These are phyloP conservation scores for Pyrenophora teres DNA, from an alignment of 2,329 filamentous ascomycete genomes.

Conservation along the genomic window DNA sequence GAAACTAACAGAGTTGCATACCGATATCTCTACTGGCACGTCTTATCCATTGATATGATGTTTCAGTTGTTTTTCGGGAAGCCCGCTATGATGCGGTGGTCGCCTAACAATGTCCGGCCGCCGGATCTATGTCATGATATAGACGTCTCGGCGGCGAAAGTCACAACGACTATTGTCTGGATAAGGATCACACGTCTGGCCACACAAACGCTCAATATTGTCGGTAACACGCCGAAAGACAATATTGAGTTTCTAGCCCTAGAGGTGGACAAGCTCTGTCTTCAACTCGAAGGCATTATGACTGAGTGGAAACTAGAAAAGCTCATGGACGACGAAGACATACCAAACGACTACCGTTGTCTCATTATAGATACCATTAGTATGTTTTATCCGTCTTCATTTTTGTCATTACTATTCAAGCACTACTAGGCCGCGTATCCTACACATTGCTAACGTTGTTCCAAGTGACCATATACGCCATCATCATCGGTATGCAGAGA, in stretches of 20 bases:
- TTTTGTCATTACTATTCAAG: background rate
- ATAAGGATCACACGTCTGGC: conserved; percentile 26
- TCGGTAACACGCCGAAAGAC: conserved; percentile 2
- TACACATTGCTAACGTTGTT: background rate
- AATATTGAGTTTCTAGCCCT: conserved; percentile 1
- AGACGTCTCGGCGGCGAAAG: conserved; percentile 20
- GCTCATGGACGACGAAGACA: conserved; percentile 13
- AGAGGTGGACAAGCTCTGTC: conserved; percentile 25
- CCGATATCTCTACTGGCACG: conserved; percentile 33
- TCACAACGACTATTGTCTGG: conserved; percentile 26
- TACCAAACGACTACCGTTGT: conserved; percentile 10
- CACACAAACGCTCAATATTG: conserved; percentile 27
- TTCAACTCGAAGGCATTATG: conserved; percentile 23
- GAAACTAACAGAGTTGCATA: conserved; percentile 21
- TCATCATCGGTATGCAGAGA: conserved; percentile 34
- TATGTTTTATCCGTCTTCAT: background rate
- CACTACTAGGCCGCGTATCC: too few relatives aligned
- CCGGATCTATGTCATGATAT: conserved; percentile 27
- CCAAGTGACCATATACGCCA: conserved; percentile 28
- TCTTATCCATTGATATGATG: conserved; percentile 29
- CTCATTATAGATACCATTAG: conserved; percentile 33
- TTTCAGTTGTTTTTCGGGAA: conserved; percentile 38
- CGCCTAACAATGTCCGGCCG: conserved; percentile 23
- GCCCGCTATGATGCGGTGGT: conserved; percentile 29
- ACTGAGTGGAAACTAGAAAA: conserved; percentile 6